A percentile compares a stretch with the other conserved stretches of the same genome.
Evolutionary conservation across 176 grass and related monocot genomes (phyloP).

Genomic region (Cenchrus americanus): DNA sequence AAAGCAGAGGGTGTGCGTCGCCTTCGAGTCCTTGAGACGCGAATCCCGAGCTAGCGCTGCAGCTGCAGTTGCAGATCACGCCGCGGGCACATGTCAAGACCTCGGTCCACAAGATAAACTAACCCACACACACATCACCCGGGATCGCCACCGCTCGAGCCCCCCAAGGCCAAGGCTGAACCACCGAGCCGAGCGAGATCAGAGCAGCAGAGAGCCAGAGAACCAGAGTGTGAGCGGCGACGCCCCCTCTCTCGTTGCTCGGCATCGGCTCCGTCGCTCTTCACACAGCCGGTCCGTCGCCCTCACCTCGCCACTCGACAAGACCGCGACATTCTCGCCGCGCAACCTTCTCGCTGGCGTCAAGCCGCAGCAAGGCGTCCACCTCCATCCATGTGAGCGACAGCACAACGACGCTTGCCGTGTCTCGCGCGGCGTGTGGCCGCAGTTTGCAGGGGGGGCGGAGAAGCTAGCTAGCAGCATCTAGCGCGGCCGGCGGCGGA

Average conservation of each 20-base stretch:
- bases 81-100: conserved; percentile 26
- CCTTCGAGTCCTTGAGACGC: neutral
- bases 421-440: neutral
- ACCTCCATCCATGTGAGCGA: neutral
- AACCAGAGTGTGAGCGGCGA: neutral
- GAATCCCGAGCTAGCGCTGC: conserved; percentile 35
- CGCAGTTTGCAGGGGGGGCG: neutral
- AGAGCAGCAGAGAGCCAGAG: neutral
- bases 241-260: neutral
- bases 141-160: neutral
- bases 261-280: too few relatives aligned
- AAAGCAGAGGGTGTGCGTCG: neutral
- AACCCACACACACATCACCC: neutral
- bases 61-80: conserved; percentile 5
- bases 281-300: neutral
- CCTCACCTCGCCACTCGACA: neutral
- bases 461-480: neutral
- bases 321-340: neutral
- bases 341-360: neutral
- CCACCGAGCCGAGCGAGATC: neutral
- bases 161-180: neutral
- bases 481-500: neutral
- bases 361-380: neutral
- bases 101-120: conserved; percentile 26
- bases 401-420: neutral